These are phyloP conservation scores for Ajuga reptans DNA, from an alignment of 305 asterid genomes.

Conservation along the genomic window DNA sequence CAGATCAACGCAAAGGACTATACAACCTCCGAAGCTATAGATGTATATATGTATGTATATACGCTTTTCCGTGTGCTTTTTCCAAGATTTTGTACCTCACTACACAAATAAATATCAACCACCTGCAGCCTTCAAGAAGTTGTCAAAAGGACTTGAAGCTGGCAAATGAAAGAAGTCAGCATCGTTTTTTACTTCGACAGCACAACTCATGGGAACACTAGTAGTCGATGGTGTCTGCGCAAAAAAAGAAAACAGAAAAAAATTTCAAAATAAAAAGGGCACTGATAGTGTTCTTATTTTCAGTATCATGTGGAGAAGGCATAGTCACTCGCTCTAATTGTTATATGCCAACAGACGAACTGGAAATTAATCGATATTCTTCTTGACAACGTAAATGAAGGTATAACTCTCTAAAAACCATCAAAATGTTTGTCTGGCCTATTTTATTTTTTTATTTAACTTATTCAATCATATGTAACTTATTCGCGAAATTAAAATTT, in stretches of 20 bases:
- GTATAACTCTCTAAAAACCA: too few relatives aligned
- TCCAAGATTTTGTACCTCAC: slow-evolving; percentile 5
- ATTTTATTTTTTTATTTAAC: too few relatives aligned
- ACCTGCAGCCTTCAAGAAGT: slow-evolving; percentile 76
- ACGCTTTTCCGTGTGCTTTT: not conserved
- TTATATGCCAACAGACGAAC: not conserved
- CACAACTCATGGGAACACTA: slow-evolving; percentile 29
- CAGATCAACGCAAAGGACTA: slow-evolving; percentile 7
- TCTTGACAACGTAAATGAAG: too few relatives aligned
- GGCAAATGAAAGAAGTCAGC: slow-evolving; percentile 45
- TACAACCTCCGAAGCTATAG: slow-evolving; percentile 12
- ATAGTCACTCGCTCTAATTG: not conserved
- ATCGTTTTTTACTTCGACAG: slow-evolving; percentile 31
- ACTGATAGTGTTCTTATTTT: not conserved
- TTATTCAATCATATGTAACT: too few relatives aligned
- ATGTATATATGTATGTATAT: not conserved
- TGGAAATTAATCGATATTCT: not conserved
- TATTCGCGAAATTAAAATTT: too few relatives aligned
- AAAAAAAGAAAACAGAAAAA: not conserved
- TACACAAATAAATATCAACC: slow-evolving; percentile 26
- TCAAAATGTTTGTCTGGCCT: too few relatives aligned
- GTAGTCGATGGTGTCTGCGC: slow-evolving; percentile 26
- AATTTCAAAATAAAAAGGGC: not conserved
- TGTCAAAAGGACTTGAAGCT: slow-evolving; percentile 65
- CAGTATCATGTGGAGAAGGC: not conserved